Percentiles rank a stretch among this genome's conserved stretches.
These are phyloP conservation scores for Hyphopichia homilentoma DNA, from an alignment of 805 yeast genomes.

Conservation along the genomic window DNA sequence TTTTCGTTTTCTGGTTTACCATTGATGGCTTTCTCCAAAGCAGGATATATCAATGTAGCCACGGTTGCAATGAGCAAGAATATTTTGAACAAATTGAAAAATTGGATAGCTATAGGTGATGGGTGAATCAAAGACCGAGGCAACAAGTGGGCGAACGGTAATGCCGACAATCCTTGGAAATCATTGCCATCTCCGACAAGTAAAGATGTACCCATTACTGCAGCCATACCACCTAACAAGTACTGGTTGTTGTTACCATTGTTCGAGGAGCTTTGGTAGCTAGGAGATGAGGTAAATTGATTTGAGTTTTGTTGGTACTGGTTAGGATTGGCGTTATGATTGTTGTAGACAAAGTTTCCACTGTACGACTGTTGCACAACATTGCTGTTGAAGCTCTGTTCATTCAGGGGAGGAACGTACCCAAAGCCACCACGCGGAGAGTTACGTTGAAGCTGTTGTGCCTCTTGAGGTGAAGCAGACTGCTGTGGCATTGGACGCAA, in stretches of 20 bases:
- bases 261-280: slow-evolving; percentile 9
- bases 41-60: slow-evolving; percentile 12
- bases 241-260: slow-evolving; percentile 36
- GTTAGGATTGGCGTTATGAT: slow-evolving; percentile 5
- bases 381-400: slow-evolving; percentile 14
- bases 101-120: slow-evolving; percentile 19
- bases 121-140: slow-evolving; percentile 16
- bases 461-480: slow-evolving; percentile 10
- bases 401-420: slow-evolving; percentile 14
- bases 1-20: not conserved
- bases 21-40: not conserved
- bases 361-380: slow-evolving; percentile 13
- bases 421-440: slow-evolving; percentile 15
- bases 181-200: slow-evolving; percentile 44
- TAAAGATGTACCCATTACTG: slow-evolving; percentile 59
- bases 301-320: not conserved
- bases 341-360: slow-evolving; percentile 6
- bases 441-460: slow-evolving; percentile 10
- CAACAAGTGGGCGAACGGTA: slow-evolving; percentile 32
- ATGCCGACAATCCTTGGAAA: slow-evolving; percentile 44
- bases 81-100: slow-evolving; percentile 19
- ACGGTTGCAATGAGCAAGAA: slow-evolving; percentile 18
- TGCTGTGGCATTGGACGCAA: slow-evolving; percentile 8
- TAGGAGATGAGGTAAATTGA: slow-evolving; percentile 7
- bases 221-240: slow-evolving; percentile 61